Evolutionary conservation across 2,329 filamentous ascomycete genomes (phyloP), one percentile per base, ranked within the genome.

Genomic region (Diplodia sapinea): DNA sequence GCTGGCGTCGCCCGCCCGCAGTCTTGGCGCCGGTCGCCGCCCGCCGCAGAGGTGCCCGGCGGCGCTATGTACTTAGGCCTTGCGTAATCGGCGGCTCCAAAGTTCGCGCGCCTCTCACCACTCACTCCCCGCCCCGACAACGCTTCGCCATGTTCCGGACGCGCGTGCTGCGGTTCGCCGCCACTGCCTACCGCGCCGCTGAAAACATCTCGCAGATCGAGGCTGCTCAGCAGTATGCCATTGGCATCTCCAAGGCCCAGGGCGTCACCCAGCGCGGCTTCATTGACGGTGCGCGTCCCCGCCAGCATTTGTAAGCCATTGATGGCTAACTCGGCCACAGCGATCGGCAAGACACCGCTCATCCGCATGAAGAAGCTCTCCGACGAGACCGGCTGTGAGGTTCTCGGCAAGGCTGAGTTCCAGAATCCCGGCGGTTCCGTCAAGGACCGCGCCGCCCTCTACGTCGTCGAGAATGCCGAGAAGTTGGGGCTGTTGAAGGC

Each of bases 401-500:
- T 99, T 68, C 89, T 98, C 50, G 95, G 94, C 75, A 99, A 99
- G 81, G 94, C 95, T 74, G 95, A 99, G 79, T 99, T 99, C 83
- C 95, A 96, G 85, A 99, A 99, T 84, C 95, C 95, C 1, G 95
- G 95, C 72, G 95, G 95, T 69, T 94, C 90, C 66, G 90, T 99
- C 78, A 99, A 99, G 83, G 95, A 99, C 82, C 91, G 95, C 70
- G 95, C 95, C 2, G 95, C 95, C 4, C 87, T 97, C 59, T 99
- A 92, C 82, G 92, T 98, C 5, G 92, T 99, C 73, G 89, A 92
- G 76, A 91, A 97, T 82, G 95, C 95, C 69, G 95, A 99, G 81
- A 91, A 95, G 80, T 88, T 87, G 68, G 94, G 94, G 0, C 85
- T 94, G 2, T 84, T 99, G 36, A 86, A 86, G 65, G 88, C 94